Base-by-base conservation (phyloP, 495 filamentous ascomycete genomes). In the Polyplosphaeria fusca region DNA sequence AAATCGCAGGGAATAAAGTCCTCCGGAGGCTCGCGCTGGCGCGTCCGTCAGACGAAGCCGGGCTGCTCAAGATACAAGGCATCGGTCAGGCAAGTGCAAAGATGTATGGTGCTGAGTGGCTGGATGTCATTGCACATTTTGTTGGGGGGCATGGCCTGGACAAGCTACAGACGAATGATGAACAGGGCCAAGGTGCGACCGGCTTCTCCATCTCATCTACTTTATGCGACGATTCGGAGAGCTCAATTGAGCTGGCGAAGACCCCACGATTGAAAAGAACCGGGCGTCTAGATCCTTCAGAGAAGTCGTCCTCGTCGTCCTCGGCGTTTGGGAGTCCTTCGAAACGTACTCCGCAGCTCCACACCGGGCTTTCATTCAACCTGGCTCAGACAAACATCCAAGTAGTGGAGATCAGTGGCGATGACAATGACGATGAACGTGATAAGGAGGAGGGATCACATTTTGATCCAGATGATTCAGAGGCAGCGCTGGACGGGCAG, bases 361-460 rank as follows among this genome's bases (percentile, higher is more conserved):
- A 57, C 24, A 62, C 59, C 1, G 59, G 59, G 1, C 40, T 62
- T 0, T 56, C 59, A 2, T 62, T 57, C 40, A 38, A 9, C 1
- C 22, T 62, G 27, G 52, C 19, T 23, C 39, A 30, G 3, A 46
- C 52, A 13, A 38, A 27, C 2, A 38, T 62, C 2, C 48, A 53
- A 16, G 12, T 30, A 2, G 25, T 37, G 25, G 55, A 20, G 30
- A 35, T 14, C 30, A 35, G 7, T 35, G 7, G n/a, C n/a, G n/a
- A n/a, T n/a, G n/a, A n/a, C n/a, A n/a, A n/a, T n/a, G n/a, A n/a
- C n/a, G n/a, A n/a, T n/a, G n/a, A n/a, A n/a, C n/a, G n/a, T n/a
- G n/a, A n/a, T n/a, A n/a, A n/a, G n/a, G n/a, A n/a, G n/a, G n/a
- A n/a, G n/a, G n/a, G n/a, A n/a, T n/a, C n/a, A n/a, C n/a, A n/a